Evolutionary conservation across 129 eudicot species (phyloP).

Genomic region (Flaveria robusta): DNA sequence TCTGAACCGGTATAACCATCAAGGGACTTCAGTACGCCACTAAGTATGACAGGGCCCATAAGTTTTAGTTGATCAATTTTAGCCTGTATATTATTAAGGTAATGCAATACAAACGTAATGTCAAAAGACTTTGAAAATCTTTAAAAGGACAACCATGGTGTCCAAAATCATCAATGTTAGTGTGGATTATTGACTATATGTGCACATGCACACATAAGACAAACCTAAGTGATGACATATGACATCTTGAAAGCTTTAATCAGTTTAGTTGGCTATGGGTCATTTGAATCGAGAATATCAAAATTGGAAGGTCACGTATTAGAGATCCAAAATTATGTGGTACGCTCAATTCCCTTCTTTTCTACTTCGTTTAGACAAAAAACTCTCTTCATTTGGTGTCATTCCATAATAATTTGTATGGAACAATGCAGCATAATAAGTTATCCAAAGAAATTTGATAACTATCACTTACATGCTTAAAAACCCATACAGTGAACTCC

Average conservation of each 20-base stretch:
- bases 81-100: conserved; percentile 55
- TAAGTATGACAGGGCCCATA: conserved; percentile 91
- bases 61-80: conserved; percentile 83
- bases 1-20: conserved; percentile 66
- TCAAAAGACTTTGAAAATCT: neutral
- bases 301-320: conserved; percentile 16
- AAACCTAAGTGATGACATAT: conserved; percentile 8
- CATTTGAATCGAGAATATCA: neutral
- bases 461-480: conserved; percentile 81
- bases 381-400: neutral
- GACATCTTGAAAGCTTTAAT: conserved; percentile 18
- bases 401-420: conserved; percentile 15
- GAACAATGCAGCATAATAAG: conserved; percentile 10
- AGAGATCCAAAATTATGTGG: conserved; percentile 14
- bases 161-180: neutral
- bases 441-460: conserved; percentile 16
- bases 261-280: conserved; percentile 1
- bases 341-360: neutral
- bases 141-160: neutral
- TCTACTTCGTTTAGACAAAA: conserved; percentile 17
- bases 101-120: conserved; percentile 9
- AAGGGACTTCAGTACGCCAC: conserved; percentile 81
- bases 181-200: conserved; percentile 8
- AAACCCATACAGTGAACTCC: conserved; percentile 98
- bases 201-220: conserved; percentile 14